Evolutionary conservation across 139 green algal genomes (phyloP).

Genomic region (Eudorina sp.): DNA sequence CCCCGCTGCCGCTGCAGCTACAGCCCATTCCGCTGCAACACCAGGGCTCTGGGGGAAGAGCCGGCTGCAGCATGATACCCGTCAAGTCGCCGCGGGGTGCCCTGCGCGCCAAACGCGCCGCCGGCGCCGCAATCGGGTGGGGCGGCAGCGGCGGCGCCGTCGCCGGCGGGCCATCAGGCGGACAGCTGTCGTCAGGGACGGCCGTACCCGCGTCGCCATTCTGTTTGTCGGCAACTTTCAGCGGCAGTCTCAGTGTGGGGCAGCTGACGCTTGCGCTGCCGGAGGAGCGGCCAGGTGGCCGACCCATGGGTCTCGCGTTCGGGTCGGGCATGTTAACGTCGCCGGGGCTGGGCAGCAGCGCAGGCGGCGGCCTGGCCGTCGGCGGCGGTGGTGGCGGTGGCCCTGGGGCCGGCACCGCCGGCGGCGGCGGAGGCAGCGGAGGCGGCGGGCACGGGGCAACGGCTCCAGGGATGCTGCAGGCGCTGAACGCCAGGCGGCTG

Average conservation of each 20-base stretch:
- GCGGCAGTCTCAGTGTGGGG: background rate
- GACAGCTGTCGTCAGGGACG: background rate
- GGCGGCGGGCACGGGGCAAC: background rate
- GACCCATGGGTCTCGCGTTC: too few relatives aligned
- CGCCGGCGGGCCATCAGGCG: background rate
- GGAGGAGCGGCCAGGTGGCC: background rate
- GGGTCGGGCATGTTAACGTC: too few relatives aligned
- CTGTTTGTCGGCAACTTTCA: constrained; percentile 15
- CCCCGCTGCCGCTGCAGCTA: background rate
- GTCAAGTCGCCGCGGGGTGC: background rate
- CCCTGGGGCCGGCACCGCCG: background rate
- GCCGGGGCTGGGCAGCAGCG: too few relatives aligned
- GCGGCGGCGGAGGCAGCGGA: background rate
- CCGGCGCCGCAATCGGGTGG: too few relatives aligned
- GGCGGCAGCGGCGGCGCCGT: background rate
- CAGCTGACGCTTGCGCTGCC: background rate
- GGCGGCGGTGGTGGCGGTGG: background rate
- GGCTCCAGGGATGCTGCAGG: constrained; percentile 8
- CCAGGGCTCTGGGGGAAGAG: background rate
- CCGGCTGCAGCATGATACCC: background rate
- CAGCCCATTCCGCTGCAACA: background rate
- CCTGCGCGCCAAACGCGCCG: background rate
- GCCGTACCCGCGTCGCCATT: background rate
- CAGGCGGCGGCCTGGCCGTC: too few relatives aligned
- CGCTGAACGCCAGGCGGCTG: background rate